A percentile compares a stretch with the other conserved stretches of the same genome.
These are phyloP conservation scores for Aegilops bicornis DNA, from an alignment of 176 grass and related monocot species.

Conservation along the genomic window DNA sequence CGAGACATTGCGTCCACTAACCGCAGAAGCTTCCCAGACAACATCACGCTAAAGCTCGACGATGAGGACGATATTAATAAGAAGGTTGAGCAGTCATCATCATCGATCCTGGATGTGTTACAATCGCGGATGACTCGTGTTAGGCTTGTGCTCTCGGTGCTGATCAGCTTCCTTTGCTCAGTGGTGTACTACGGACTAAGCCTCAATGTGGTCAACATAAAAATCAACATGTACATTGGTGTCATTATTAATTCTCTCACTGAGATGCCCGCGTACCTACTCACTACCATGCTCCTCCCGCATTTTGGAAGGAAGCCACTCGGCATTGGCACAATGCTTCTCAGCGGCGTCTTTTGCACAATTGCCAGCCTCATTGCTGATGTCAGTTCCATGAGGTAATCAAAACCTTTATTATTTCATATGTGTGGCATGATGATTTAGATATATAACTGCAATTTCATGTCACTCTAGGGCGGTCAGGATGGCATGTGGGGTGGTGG, in stretches of 20 bases:
- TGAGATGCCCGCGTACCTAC: conserved; percentile 40
- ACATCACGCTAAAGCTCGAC: conserved; percentile 49
- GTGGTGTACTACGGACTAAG: conserved; percentile 37
- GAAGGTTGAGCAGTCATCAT: neutral
- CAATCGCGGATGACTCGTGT: conserved; percentile 41
- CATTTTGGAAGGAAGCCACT: conserved; percentile 43
- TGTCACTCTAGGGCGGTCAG: conserved; percentile 30
- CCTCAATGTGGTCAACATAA: conserved; percentile 95
- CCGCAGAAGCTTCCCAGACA: conserved; percentile 29
- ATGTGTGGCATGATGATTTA: too few relatives aligned
- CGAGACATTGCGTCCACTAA: conserved; percentile 45
- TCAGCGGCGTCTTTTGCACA: conserved; percentile 65
- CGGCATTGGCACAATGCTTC: conserved; percentile 49
- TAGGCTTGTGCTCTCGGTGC: conserved; percentile 39
- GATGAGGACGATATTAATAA: conserved; percentile 15
- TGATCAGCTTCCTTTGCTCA: conserved; percentile 29
- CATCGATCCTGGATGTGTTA: conserved; percentile 65
- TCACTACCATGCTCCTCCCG: conserved; percentile 38
- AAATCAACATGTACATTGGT: conserved; percentile 70
- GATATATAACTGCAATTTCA: neutral
- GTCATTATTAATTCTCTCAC: conserved; percentile 63
- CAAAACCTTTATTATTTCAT: neutral
- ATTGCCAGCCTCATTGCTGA: conserved; percentile 42
- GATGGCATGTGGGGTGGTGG: conserved; percentile 70
- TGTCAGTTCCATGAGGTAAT: conserved; percentile 32